Percentiles rank a stretch among this genome's conserved stretches.
Conservation (phyloP, 1,139 yeast genomes). For the Tardiomyces digboiensis region DNA sequence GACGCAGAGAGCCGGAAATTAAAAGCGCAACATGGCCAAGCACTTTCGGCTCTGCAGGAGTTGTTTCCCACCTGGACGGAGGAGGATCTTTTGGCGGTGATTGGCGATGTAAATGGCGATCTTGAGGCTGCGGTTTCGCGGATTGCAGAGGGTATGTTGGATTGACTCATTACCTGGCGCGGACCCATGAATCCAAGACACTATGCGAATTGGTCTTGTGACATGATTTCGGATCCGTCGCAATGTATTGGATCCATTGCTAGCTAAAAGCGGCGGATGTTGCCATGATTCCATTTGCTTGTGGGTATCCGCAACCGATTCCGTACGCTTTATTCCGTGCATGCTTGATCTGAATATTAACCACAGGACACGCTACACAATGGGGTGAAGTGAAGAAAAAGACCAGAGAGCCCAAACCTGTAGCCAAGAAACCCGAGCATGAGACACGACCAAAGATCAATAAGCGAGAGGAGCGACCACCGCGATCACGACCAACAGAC, state of each 20-base stretch:
- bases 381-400: slow-evolving; percentile 59
- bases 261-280: too few species aligned
- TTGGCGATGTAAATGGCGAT: slow-evolving; percentile 64
- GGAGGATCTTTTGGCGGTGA: slow-evolving; percentile 71
- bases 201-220: too few species aligned
- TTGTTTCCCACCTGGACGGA: slow-evolving; percentile 93
- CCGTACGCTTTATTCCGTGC: not conserved
- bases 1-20: slow-evolving; percentile 32
- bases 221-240: too few species aligned
- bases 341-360: slow-evolving; percentile 11
- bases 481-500: not conserved
- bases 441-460: not conserved
- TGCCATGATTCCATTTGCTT: too few species aligned
- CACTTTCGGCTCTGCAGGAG: slow-evolving; percentile 57
- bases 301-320: too few species aligned
- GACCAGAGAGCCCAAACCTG: slow-evolving; percentile 15
- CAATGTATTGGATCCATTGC: too few species aligned
- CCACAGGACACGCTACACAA: slow-evolving; percentile 32
- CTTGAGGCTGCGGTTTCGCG: slow-evolving; percentile 76
- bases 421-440: slow-evolving; percentile 1
- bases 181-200: too few species aligned
- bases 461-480: not conserved
- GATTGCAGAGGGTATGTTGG: slow-evolving; percentile 58
- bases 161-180: not conserved
- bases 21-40: slow-evolving; percentile 14